These are phyloP conservation scores for Thraustotheca clavata DNA, from an alignment of 352 stramenopile species.

Conservation along the genomic window DNA sequence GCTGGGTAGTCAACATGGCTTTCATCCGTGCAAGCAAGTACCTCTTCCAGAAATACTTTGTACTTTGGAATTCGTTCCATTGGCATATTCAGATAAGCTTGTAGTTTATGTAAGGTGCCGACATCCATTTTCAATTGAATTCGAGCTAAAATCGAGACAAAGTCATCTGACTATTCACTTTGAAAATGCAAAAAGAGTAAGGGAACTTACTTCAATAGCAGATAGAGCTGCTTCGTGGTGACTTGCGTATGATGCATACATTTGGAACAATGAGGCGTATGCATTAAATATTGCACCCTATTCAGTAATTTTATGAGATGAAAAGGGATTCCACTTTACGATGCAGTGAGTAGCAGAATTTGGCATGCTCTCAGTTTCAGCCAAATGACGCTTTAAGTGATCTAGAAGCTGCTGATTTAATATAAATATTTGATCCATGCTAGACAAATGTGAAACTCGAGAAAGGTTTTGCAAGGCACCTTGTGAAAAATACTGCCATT, in stretches of 20 bases:
- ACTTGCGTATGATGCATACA: slow-evolving; percentile 81
- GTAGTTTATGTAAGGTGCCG: slow-evolving; percentile 45
- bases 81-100: slow-evolving; percentile 79
- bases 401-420: slow-evolving; percentile 84
- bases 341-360: slow-evolving; percentile 25
- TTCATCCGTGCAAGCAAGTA: slow-evolving; percentile 50
- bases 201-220: slow-evolving; percentile 37
- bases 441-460: slow-evolving; percentile 23
- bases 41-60: slow-evolving; percentile 70
- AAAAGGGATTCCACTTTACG: slow-evolving; percentile 12
- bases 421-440: slow-evolving; percentile 81
- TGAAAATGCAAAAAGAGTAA: not conserved
- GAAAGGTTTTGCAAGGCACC: not conserved
- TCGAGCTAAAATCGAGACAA: slow-evolving; percentile 59
- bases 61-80: slow-evolving; percentile 81
- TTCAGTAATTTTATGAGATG: not conserved
- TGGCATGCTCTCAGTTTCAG: slow-evolving; percentile 40
- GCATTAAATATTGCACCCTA: slow-evolving; percentile 80
- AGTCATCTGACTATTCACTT: slow-evolving; percentile 39
- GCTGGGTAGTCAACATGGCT: slow-evolving; percentile 68
- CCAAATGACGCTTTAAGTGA: slow-evolving; percentile 65
- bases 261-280: slow-evolving; percentile 73
- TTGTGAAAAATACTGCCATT: slow-evolving; percentile 79
- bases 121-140: slow-evolving; percentile 40
- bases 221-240: slow-evolving; percentile 59